Evolutionary conservation across 192 early-diverging fungal species (phyloP), one percentile per base, ranked within the genome.

Genomic region (Gorgonomyces haynaldii): DNA sequence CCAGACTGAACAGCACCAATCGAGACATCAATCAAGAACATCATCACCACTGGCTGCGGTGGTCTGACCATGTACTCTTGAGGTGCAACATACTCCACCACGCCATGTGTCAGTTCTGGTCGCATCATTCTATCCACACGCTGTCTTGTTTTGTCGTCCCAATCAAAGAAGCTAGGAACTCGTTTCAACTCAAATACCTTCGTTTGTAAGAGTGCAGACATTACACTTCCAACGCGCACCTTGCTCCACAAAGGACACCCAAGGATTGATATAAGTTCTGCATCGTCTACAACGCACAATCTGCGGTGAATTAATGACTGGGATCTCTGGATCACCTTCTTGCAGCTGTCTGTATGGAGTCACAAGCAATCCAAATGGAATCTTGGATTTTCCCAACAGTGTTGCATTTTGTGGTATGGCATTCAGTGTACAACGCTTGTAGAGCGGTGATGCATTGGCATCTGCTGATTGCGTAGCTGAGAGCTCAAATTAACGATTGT

Each of bases 61-160:
- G 94, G 94, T 2, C 94, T 84, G 20, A 85, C 83, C 91, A 96
- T 98, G 62, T 98, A 98, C 60, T 96, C 92, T 50, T 85, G 83
- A 3, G 94, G 91, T 15, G 94, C 94, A 49, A 96, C 72, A 66
- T 86, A 96, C 64, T 98, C 94, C 0, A 98, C 85, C 28, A 86
- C 84, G 4, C 79, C 69, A 57, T 91, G 74, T 52, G 85, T 95
- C 38, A 98, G 66, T 43, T 98, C 94, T 5, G 86, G 70, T 21
- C 91, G 81, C 36, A 78, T 63, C 87, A 89, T 85, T 32, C 91
- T 77, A 60, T 98, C 85, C 17, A 79, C 73, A 24, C 78, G 84
- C 42, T 67, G 63, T 58, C 90, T 78, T 9, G 83, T 81, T 16
- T 83, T 79, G 35, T 81, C 59, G 43, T 75, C 72, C 72, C 72